Evolutionary conservation across 2,329 filamentous ascomycete genomes (phyloP).

Genomic region (Ceratocystis variospora): DNA sequence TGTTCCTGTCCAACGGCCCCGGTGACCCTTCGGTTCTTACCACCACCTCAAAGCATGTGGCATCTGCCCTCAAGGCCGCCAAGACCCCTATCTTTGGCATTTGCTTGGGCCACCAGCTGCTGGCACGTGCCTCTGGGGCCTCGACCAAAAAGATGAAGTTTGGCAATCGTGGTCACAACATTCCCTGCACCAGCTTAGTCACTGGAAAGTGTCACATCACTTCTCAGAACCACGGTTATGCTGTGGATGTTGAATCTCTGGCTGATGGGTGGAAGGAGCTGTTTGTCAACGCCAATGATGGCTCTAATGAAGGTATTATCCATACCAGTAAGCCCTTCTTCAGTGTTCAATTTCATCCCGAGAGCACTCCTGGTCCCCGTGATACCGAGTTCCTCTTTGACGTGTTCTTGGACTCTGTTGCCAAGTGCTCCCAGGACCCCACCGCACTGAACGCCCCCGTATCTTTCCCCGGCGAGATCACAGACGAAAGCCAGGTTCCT

Average conservation of each 20-base stretch:
- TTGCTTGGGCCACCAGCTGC: constrained; percentile 85
- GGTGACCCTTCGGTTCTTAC: constrained; percentile 84
- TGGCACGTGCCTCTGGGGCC: constrained; percentile 77
- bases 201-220: constrained; percentile 98
- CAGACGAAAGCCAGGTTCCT: constrained; percentile 45
- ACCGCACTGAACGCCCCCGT: constrained; percentile 59
- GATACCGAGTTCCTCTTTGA: constrained; percentile 97
- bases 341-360: constrained; percentile 98
- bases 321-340: constrained; percentile 79
- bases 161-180: constrained; percentile 96
- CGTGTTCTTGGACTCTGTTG: constrained; percentile 81
- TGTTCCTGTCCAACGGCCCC: constrained; percentile 96
- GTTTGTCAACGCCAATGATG: constrained; percentile 96
- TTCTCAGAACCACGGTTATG: constrained; percentile 95
- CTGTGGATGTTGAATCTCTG: constrained; percentile 68
- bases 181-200: constrained; percentile 89
- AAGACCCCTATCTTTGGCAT: constrained; percentile 88
- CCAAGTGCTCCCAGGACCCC: constrained; percentile 53
- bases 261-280: constrained; percentile 77
- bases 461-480: constrained; percentile 71
- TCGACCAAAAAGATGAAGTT: constrained; percentile 95
- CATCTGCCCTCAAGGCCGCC: constrained; percentile 60
- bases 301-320: constrained; percentile 94
- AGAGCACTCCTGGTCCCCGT: constrained; percentile 86
- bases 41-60: constrained; percentile 65